phyloP scores from a whole-genome alignment of 148 eudicot species.

The Rhododendron henanense region DNA sequence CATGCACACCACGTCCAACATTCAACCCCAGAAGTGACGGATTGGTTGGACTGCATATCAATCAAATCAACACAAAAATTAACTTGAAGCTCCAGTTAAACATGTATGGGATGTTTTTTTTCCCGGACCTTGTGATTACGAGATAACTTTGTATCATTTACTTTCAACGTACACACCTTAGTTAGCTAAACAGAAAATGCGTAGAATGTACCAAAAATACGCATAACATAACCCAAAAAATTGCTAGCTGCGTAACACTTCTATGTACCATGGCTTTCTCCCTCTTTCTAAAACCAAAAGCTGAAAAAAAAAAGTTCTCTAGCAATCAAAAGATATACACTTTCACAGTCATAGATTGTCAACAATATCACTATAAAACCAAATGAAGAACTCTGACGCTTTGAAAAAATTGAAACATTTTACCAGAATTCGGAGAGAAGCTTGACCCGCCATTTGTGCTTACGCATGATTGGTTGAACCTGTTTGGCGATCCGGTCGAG shows the following conservation, averaged over 20 bases:
- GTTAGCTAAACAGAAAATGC: too few species aligned
- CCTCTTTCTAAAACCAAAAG: neutral
- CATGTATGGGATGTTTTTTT: neutral
- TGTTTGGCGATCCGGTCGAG: constrained; percentile 82
- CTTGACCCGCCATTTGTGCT: constrained; percentile 86
- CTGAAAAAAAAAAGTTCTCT: neutral
- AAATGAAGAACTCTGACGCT: neutral
- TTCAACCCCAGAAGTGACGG: constrained; percentile 69
- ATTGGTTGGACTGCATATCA: constrained; percentile 69
- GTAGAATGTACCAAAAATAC: too few species aligned
- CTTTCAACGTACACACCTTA: too few species aligned
- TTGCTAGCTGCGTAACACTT: too few species aligned
- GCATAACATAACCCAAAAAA: too few species aligned
- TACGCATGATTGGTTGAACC: constrained; percentile 90
- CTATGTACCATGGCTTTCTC: too few species aligned
- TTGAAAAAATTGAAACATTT: neutral
- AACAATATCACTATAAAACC: neutral
- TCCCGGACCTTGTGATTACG: neutral
- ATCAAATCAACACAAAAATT: constrained; percentile 3
- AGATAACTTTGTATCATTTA: neutral
- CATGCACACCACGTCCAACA: constrained; percentile 68
- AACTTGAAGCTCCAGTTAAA: neutral
- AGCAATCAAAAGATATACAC: neutral
- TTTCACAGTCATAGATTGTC: neutral
- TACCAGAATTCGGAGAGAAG: constrained; percentile 53